A percentile compares a stretch with the other conserved stretches of the same genome.
Evolutionary conservation across 352 stramenopile species (phyloP).

Genomic region (Lagenidium sp.): DNA sequence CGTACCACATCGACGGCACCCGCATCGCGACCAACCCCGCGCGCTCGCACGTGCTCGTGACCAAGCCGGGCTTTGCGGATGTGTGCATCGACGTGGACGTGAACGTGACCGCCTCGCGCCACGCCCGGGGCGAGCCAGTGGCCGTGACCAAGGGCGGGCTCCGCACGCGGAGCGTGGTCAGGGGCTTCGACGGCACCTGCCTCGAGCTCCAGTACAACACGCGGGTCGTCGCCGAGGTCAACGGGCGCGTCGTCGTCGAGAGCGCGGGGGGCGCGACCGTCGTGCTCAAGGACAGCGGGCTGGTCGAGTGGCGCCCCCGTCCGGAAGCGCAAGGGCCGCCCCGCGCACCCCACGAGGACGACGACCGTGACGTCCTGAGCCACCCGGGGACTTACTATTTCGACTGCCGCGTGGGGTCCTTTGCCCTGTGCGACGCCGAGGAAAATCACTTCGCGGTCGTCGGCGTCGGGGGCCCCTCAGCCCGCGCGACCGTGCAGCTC

Average conservation of each 20-base stretch:
- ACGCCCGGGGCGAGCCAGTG: slow-evolving; percentile 44
- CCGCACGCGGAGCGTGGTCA: slow-evolving; percentile 38
- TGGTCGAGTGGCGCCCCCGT: slow-evolving; percentile 32
- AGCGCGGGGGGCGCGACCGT: slow-evolving; percentile 38
- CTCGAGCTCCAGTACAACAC: slow-evolving; percentile 70
- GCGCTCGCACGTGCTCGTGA: slow-evolving; percentile 43
- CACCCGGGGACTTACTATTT: slow-evolving; percentile 74
- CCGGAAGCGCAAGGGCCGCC: slow-evolving; percentile 3
- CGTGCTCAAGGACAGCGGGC: slow-evolving; percentile 62
- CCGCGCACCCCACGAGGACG: slow-evolving; percentile 22
- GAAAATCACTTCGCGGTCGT: slow-evolving; percentile 60
- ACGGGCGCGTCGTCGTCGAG: slow-evolving; percentile 38
- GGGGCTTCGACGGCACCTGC: slow-evolving; percentile 41
- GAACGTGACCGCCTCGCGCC: slow-evolving; percentile 42
- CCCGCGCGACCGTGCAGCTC: slow-evolving; percentile 34
- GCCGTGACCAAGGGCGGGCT: slow-evolving; percentile 65
- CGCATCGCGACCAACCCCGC: slow-evolving; percentile 39
- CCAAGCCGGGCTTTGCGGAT: slow-evolving; percentile 39
- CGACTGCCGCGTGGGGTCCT: slow-evolving; percentile 32
- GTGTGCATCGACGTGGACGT: slow-evolving; percentile 66
- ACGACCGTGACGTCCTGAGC: slow-evolving; percentile 45
- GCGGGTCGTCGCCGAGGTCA: slow-evolving; percentile 64
- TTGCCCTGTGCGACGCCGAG: slow-evolving; percentile 60
- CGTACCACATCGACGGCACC: slow-evolving; percentile 61
- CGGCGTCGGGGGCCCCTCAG: slow-evolving; percentile 9